Evolutionary conservation across 2,329 filamentous ascomycete species (phyloP).

Genomic region (Sclerotinia subarctica): DNA sequence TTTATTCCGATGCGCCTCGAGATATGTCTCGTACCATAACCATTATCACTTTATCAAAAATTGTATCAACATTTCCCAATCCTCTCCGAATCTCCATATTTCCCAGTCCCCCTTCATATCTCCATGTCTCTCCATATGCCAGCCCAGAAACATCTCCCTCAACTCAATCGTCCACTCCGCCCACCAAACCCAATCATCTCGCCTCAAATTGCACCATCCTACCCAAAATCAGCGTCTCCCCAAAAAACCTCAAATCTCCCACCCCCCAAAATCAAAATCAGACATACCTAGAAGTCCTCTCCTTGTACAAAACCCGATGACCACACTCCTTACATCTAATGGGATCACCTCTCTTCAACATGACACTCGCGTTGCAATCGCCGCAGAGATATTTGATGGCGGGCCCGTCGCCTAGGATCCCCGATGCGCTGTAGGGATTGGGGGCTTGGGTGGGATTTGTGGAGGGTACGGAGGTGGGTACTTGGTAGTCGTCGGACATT

Average conservation of each 20-base stretch:
- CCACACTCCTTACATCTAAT: slow-evolving; percentile 92
- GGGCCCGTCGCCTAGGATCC: slow-evolving; percentile 45
- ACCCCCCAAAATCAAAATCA: neutral
- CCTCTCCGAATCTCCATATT: neutral
- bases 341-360: slow-evolving; percentile 71
- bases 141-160: neutral
- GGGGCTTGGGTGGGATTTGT: slow-evolving; percentile 29
- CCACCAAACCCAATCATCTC: slow-evolving; percentile 51
- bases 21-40: slow-evolving; percentile 13
- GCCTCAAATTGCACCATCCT: slow-evolving; percentile 99
- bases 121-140: neutral
- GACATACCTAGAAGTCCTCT: slow-evolving; percentile 88
- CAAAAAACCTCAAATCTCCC: neutral
- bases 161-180: neutral
- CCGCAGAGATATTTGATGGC: slow-evolving; percentile 72
- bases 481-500: slow-evolving; percentile 20
- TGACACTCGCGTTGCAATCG: slow-evolving; percentile 77
- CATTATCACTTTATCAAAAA: slow-evolving; percentile 15
- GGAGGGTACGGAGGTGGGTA: slow-evolving; percentile 9
- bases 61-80: neutral
- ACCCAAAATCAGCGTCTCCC: slow-evolving; percentile 25
- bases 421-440: slow-evolving; percentile 37
- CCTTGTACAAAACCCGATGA: slow-evolving; percentile 94
- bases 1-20: slow-evolving; percentile 22
- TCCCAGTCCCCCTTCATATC: neutral